Evolutionary conservation across 306 rosid genomes (phyloP), one percentile per base, ranked within the genome.

Genomic region (Rosa persica): DNA sequence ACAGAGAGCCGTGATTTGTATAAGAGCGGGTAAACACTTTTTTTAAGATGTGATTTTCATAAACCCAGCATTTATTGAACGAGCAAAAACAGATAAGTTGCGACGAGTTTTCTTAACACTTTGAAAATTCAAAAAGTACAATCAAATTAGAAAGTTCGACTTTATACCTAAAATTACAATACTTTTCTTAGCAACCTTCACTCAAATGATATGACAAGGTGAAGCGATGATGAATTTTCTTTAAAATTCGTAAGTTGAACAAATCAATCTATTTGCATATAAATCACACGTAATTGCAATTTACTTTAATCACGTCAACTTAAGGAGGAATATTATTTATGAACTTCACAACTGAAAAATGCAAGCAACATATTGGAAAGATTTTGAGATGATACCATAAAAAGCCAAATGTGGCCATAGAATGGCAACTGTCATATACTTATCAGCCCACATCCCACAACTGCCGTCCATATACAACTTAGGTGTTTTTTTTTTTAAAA

Each of bases 381-480:
- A 54, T 6, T 54, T 12, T 54, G 22, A 20, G 8, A 20, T 54
- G 20, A 15, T 13, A 62, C 68, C 20, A 34, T 30, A 12, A 5
- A 30, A 12, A 12, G 68, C 11, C 40, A 62, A 27, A 15, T 13
- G 40, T 27, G 40, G 42, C 40, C n/a, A 30, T 5, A 27, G n/a
- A 6, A 27, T 61, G 39, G 19, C 42, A 23, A 60, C 8, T 25
- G 38, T 60, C 67, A 61, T 15, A 4, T 1, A 25, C 12, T n/a
- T 12, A 10, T 60, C 19, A 27, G 67, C 67, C 67, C 67, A 61
- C 67, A 61, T 61, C 17, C 67, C 67, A 61, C 67, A 61, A 27
- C 17, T 25, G 67, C 67, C 67, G 17, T 61, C 9, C 5, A 61
- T 30, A 62, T 30, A 44, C 36, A 36, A n/a, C n/a, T n/a, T n/a